phyloP scores from a whole-genome alignment of 1,139 yeast species.

The Scheffersomyces segobiensis region DNA sequence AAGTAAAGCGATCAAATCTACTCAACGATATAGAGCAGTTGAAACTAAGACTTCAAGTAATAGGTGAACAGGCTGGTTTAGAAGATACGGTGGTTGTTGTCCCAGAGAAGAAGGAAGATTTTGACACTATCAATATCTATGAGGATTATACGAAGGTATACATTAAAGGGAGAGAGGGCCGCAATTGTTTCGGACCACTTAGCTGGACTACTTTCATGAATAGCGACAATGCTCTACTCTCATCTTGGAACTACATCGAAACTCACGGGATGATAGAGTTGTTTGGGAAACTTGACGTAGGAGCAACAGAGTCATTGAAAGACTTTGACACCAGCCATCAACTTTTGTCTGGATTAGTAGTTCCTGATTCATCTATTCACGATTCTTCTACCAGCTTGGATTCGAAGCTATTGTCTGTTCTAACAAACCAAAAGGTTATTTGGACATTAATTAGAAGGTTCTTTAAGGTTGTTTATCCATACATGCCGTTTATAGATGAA shows the following conservation, averaged over 20 bases:
- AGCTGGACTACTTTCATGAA: constrained; percentile 1
- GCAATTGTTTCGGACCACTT: constrained; percentile 3
- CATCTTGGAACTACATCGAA: neutral
- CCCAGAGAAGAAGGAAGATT: neutral
- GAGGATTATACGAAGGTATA: neutral
- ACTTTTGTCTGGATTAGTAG: neutral
- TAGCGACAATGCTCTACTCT: neutral
- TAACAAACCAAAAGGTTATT: neutral
- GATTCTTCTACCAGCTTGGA: neutral
- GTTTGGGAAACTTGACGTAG: neutral
- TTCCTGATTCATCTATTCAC: neutral
- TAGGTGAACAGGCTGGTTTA: neutral
- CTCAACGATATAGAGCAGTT: neutral
- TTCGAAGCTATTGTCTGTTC: neutral
- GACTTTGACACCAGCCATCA: neutral
- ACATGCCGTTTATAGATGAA: constrained; percentile 10
- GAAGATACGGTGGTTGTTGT: neutral
- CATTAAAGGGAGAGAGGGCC: constrained; percentile 3
- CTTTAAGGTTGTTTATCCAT: constrained; percentile 10
- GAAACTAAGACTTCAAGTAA: neutral
- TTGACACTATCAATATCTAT: neutral
- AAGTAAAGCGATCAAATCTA: neutral
- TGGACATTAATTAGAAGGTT: constrained; percentile 10
- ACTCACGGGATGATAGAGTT: neutral
- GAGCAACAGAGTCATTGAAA: neutral